Base-by-base conservation (phyloP, 768 basidiomycete genomes). In the Tylopilus felleus region DNA sequence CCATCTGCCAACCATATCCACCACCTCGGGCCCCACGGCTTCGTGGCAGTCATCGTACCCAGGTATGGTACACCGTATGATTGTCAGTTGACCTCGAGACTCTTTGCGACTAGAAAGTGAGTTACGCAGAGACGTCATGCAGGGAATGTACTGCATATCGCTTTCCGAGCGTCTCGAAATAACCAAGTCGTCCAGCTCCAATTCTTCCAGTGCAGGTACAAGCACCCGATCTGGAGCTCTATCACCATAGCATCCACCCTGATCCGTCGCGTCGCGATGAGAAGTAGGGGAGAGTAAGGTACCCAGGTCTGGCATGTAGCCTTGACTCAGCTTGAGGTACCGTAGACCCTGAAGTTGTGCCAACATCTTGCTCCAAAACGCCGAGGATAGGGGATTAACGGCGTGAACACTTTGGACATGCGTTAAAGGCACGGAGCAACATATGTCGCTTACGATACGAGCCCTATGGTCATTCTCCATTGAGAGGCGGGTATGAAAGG, bases 311-410 rank as follows among this genome's bases (percentile, higher is more conserved):
- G 47, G 48, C 36, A 51, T 22, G 17, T 3, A 0, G 22, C 41
- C 47, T 0, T 21, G 1, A 8, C 21, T 39, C 17, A 59, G n/a
- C 21, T 35, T 28, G 29, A 61, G 40, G 42, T 47, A 28, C 19
- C 28, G 47, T 14, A 59, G 2, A n/a, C 31, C 38, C 10, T 5
- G 50, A 9, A 59, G 42, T 8, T 14, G 27, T 3, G 38, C 36
- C 1, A 61, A 38, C 1, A 8, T 33, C 1, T 33, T 19, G 13
- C 17, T 51, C 61, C 56, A 63, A 22, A 62, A 49, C 3, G 19
- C 8, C 5, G 25, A 28, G 14, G 3, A 19, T 1, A 27, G 35
- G n/a, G 27, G 27, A 2, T 5, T 2, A 8, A 33, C 0, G 28
- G 41, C 10, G 6, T 41, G 44, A 10, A 57, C 23, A 35, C 28